phyloP scores from a whole-genome alignment of 1,284 basidiomycete species.

The Pseudozyma pruni region DNA sequence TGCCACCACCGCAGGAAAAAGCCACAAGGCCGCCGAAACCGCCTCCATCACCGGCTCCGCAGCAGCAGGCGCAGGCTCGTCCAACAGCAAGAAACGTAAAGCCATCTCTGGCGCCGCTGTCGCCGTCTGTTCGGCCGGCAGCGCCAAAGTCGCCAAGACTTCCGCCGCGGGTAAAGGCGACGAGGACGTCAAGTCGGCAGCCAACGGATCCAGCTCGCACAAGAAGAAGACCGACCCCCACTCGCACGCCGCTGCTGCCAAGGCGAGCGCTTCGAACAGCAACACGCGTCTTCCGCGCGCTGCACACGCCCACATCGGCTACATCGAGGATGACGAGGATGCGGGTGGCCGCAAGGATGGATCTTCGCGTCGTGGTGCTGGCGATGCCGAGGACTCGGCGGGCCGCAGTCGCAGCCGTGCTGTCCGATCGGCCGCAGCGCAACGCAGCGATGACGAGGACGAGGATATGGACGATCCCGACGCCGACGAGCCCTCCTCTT shows the following conservation, averaged over 20 bases:
- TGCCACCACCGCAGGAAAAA: conserved; percentile 27
- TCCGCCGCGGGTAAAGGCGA: conserved; percentile 28
- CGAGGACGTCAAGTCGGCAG: conserved; percentile 47
- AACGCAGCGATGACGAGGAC: conserved; percentile 47
- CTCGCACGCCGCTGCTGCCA: conserved; percentile 17
- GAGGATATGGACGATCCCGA: conserved; percentile 42
- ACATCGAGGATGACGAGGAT: conserved; percentile 48
- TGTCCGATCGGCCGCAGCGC: conserved; percentile 25
- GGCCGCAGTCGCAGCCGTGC: conserved; percentile 31
- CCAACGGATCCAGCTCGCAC: conserved; percentile 35
- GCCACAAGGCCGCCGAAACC: conserved; percentile 29
- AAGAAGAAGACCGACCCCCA: conserved; percentile 36
- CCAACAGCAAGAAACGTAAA: conserved; percentile 50
- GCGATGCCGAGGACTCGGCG: conserved; percentile 22
- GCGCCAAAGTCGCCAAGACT: conserved; percentile 37
- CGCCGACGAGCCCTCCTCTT: conserved; percentile 23
- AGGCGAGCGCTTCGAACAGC: conserved; percentile 24
- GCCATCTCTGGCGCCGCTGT: conserved; percentile 26
- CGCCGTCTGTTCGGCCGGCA: conserved; percentile 7
- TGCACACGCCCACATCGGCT: conserved; percentile 40
- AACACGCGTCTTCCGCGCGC: conserved; percentile 45
- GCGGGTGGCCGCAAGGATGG: conserved; percentile 33
- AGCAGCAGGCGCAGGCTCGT: conserved; percentile 7
- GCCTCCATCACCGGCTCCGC: conserved; percentile 23
- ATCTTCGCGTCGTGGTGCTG: conserved; percentile 12